Evolutionary conservation across 371 early-diverging fungal genomes (phyloP).

Genomic region (Batkoa obscura): DNA sequence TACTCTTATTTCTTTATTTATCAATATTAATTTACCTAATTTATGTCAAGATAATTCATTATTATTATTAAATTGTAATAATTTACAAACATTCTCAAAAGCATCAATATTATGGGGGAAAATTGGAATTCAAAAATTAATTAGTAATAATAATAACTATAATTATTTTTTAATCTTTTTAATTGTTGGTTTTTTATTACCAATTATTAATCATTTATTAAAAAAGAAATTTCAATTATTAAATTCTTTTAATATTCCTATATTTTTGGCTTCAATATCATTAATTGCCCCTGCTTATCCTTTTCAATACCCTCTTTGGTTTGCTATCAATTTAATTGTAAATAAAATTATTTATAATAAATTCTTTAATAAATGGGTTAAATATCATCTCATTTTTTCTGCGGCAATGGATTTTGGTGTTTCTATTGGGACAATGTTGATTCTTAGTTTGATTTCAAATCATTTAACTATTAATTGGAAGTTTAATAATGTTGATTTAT

Average conservation of each 20-base stretch:
- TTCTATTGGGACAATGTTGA: slow-evolving; percentile 23
- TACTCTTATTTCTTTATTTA: slow-evolving; percentile 15
- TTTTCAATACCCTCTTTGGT: slow-evolving; percentile 30
- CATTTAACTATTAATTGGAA: slow-evolving; percentile 11
- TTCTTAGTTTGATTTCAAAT: slow-evolving; percentile 21
- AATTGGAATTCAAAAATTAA: slow-evolving; percentile 45
- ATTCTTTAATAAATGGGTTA: slow-evolving; percentile 35
- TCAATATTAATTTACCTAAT: slow-evolving; percentile 11
- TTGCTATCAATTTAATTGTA: slow-evolving; percentile 35
- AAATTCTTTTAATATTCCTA: slow-evolving; percentile 12
- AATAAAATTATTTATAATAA: slow-evolving; percentile 33
- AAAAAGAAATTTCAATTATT: slow-evolving; percentile 11
- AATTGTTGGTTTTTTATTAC: slow-evolving; percentile 28
- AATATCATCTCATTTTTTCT: slow-evolving; percentile 52
- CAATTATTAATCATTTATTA: slow-evolving; percentile 26
- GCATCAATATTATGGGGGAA: slow-evolving; percentile 40
- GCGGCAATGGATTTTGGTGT: slow-evolving; percentile 52
- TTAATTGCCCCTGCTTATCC: slow-evolving; percentile 15
- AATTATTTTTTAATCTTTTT: slow-evolving; percentile 29
- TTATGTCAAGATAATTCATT: slow-evolving; percentile 11
- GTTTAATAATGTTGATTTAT: slow-evolving; percentile 7
- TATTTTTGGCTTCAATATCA: slow-evolving; percentile 17
- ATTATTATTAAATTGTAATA: slow-evolving; percentile 9
- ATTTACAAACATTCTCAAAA: slow-evolving; percentile 17
- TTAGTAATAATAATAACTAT: slow-evolving; percentile 37